Base-by-base conservation (phyloP, 2,329 filamentous ascomycete genomes). In the Nemania sp. region DNA sequence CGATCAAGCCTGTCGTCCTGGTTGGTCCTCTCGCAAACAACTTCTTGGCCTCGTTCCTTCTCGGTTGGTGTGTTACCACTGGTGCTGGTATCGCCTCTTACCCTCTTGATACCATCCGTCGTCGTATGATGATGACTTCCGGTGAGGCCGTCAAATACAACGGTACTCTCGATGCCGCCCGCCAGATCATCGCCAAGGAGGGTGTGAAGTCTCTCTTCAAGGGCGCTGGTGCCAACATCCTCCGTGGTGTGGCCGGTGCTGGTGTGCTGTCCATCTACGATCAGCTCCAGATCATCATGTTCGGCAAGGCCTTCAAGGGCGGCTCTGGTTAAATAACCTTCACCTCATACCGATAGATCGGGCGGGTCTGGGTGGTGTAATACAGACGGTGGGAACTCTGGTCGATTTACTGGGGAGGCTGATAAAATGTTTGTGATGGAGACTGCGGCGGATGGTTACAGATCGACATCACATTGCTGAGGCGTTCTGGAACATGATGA, bases 191-290 rank as follows among this genome's bases (percentile, higher is more conserved):
- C 73, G 92, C 92, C 82, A 90, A 90, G 82, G 94, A 97, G 86
- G 94, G 94, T 86, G 82, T 95, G 80, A 90, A 86, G 83, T 99
- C 94, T 73, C 93, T 99, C 80, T 99, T 99, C 92, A 99, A 99
- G 91, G 94, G 94, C 92, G 94, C 94, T 77, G 94, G 94, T 91
- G 94, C 94, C 87, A 99, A 99, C 91, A 99, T 99, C 76, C 94
- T 99, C 83, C 94, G 94, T 96, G 95, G 94, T 97, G 94, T 99
- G 75, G 94, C 94, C 75, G 95, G 94, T 91, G 94, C 94, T 83
- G 94, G 94, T 99, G 94, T 99, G 77, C 86, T 99, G 77, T 99
- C 94, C 79, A 97, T 99, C 91, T 99, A 99, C 83, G 94, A 99
- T 80, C 93, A 97, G 86, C 90, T 90, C 79, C 94, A 99, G 89